Base-by-base conservation (phyloP, 768 basidiomycete species). In the Xerocomellus chrysenteron region DNA sequence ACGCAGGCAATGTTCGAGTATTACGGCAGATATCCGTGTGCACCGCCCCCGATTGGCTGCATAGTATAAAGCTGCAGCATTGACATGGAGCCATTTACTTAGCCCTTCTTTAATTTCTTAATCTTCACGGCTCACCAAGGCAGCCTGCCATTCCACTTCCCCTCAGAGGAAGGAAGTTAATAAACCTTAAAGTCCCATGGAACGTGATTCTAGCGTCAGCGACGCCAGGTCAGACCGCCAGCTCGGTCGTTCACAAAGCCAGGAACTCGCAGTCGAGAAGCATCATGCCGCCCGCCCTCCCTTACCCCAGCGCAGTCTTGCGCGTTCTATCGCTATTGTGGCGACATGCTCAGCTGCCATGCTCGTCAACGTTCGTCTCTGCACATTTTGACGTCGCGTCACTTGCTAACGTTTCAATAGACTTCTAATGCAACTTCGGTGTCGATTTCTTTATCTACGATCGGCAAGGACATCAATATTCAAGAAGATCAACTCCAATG, bases 401-500 rank as follows among this genome's bases (percentile, higher is more conserved):
- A 13, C 28, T 26, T 16, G 30, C 53, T 69, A 39, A 65, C n/a
- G 2, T n/a, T 14, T 9, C 4, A 0, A 5, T 19, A 77, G 76
- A 56, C 63, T 17, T 70, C 74, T 5, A 70, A 68, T 42, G 55
- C 61, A 5, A 82, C 82, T 2, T 70, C 82, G 0, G 74, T 82
- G 0, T 68, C 81, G 0, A 82, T 85, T 41, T 72, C 82, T 1
- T 69, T 86, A 1, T 79, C 84, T 2, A 74, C 76, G 0, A 83
- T 86, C n/a, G 78, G 76, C 33, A 67, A 62, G 7, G 78, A 79
- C 17, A 71, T 88, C 47, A 33, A 74, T 17, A 78, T 87, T 5
- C 65, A 72, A 26, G 76, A 85, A 49, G 70, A 77, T 33, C 73
- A 80, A 32, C 73, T 90, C 1, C 83, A 89, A 52, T 90, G 88